Evolutionary conservation across 2,329 filamentous ascomycete species (phyloP).

Genomic region (Cladosporium phlei): DNA sequence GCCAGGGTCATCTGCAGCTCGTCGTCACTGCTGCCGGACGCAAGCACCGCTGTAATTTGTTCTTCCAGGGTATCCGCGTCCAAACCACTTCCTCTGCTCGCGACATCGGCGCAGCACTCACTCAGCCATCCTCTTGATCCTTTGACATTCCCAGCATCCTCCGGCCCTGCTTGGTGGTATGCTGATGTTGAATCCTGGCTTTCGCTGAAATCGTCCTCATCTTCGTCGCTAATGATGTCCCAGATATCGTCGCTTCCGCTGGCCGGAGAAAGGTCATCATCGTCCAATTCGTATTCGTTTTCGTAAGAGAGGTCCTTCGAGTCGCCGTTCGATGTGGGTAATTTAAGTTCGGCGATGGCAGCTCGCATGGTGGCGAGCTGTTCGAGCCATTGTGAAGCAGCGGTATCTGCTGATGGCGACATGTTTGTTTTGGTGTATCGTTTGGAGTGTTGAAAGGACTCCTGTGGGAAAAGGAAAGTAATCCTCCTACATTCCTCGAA

Average conservation of each 20-base stretch:
- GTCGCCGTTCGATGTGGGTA: constrained; percentile 45
- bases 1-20: constrained; percentile 87
- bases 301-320: constrained; percentile 31
- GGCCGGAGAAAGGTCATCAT: constrained; percentile 58
- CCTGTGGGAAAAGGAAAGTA: neutral
- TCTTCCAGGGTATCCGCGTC: constrained; percentile 66
- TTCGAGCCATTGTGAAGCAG: constrained; percentile 70
- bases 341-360: constrained; percentile 68
- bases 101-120: constrained; percentile 62
- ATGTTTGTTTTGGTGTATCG: constrained; percentile 22
- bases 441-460: neutral
- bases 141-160: constrained; percentile 30
- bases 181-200: constrained; percentile 38
- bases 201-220: constrained; percentile 62
- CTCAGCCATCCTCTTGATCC: constrained; percentile 60
- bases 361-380: constrained; percentile 83
- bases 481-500: neutral
- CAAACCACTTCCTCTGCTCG: constrained; percentile 61
- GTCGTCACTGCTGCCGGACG: constrained; percentile 66
- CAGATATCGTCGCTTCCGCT: constrained; percentile 77
- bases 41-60: constrained; percentile 71
- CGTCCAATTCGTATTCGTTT: constrained; percentile 49
- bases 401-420: constrained; percentile 36
- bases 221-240: constrained; percentile 79
- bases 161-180: constrained; percentile 21